Conservation (phyloP, 2,329 filamentous ascomycete species). For the Neocatenulostroma microsporum region DNA sequence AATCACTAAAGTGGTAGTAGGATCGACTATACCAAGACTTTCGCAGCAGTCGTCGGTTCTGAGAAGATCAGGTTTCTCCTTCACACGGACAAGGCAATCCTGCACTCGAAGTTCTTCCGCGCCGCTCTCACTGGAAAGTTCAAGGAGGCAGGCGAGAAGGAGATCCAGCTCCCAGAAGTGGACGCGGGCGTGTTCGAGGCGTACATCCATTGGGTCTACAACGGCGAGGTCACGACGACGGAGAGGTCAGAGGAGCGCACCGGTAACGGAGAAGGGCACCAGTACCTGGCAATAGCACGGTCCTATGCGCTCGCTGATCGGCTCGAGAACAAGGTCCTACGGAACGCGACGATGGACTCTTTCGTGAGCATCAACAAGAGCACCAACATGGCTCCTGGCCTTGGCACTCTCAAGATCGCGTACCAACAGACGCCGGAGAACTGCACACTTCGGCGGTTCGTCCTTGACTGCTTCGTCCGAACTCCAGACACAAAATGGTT, state of each 20-base stretch:
- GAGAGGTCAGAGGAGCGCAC: no score
- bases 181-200: slow-evolving; percentile 5
- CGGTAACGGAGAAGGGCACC: not conserved
- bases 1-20: no score
- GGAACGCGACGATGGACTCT: not conserved
- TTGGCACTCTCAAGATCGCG: no score
- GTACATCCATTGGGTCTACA: slow-evolving; percentile 15
- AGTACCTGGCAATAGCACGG: not conserved
- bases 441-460: no score
- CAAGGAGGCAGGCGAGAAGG: slow-evolving; percentile 9
- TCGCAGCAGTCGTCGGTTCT: slow-evolving; percentile 1
- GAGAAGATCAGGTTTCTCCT: slow-evolving; percentile 2
- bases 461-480: no score
- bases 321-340: no score
- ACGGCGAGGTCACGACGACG: slow-evolving; percentile 2
- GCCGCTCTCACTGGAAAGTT: slow-evolving; percentile 8
- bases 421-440: no score
- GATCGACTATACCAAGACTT: not conserved
- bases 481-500: no score
- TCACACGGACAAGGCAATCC: not conserved
- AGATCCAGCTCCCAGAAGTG: slow-evolving; percentile 7
- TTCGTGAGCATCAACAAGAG: no score
- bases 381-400: no score
- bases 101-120: slow-evolving; percentile 11
- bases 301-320: no score